Evolutionary conservation across 805 yeast species (phyloP), one percentile per base, ranked within the genome.

Genomic region (Candida stauntonica): DNA sequence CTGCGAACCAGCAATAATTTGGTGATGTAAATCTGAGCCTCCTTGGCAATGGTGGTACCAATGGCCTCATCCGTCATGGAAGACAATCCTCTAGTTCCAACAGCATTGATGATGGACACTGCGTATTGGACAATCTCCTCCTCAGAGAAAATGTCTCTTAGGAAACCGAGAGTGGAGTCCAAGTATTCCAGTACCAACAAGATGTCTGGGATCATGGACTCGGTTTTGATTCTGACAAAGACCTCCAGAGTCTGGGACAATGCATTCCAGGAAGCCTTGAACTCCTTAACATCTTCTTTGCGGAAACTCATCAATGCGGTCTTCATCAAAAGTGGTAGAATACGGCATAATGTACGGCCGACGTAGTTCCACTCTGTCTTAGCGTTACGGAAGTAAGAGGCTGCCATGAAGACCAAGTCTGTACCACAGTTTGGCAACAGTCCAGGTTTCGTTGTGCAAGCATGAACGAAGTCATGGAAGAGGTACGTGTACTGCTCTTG

Each of bases 1-100:
- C 85, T 68, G 49, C 80, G 77, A 40, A 81, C 64, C 43, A 86
- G 65, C 23, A 83, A 58, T 41, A 84, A 63, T 52, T 82, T 82
- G 12, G 77, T 66, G 29, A 78, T 67, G 46, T 79, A 77, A 37
- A 79, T 79, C 41, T 75, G 75, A 15, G 67, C 55, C 42, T 67
- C 73, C 27, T 54, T 54, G 3, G 47, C 38, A 8, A 41, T 41
- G 8, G 37, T 46, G 8, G 45, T 40, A 16, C n/a, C 21, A n/a
- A 34, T 69, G 33, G 77, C 76, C 7, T 39, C 41, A 5, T 33
- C 43, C 5, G 30, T 24, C 42, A 36, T 38, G 23, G 35, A 30
- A 1, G 13, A 26, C 29, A 77, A 55, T 3, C 82, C 84, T 50
- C 81, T 61, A n/a, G 63, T 58, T 3, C 83, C 80, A 39, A 79